Percentiles rank a stretch among this genome's conserved stretches.
These are phyloP conservation scores for Microcos paniculata DNA, from an alignment of 345 rosid species.

Conservation along the genomic window DNA sequence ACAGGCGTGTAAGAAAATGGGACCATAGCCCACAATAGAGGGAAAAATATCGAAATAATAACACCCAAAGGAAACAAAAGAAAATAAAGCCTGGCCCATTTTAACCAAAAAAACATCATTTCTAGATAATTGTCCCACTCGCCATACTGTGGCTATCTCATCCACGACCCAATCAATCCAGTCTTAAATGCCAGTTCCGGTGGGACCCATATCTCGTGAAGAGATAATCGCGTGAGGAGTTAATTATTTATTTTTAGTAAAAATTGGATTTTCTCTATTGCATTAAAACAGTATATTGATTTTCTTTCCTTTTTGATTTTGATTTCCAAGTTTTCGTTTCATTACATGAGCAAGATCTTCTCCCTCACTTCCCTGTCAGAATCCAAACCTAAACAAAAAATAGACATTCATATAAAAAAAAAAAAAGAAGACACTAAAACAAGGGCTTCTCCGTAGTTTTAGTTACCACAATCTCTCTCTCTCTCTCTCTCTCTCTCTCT, in stretches of 20 bases:
- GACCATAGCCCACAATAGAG: constrained; percentile 23
- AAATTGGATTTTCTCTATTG: constrained; percentile 1
- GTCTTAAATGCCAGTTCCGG: not conserved
- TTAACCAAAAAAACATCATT: not conserved
- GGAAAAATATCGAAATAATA: not conserved
- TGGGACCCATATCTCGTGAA: not conserved
- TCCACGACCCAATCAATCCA: not conserved
- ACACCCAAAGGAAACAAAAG: not conserved
- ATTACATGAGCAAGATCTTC: constrained; percentile 10
- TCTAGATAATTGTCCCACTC: constrained; percentile 6
- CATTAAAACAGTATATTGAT: constrained; percentile 16
- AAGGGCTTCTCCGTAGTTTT: not conserved
- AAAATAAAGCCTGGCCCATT: not conserved
- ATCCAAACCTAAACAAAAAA: constrained; percentile 1
- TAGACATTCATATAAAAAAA: not conserved
- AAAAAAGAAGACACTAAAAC: not conserved
- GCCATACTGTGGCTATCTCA: not conserved
- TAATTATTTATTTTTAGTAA: not conserved
- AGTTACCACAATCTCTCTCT: not conserved
- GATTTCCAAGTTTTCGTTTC: constrained; percentile 7
- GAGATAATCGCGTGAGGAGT: not conserved
- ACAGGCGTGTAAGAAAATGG: constrained; percentile 40
- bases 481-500: not conserved
- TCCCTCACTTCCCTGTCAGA: constrained; percentile 25
- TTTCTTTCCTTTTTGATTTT: not conserved